Conservation (phyloP, 2,329 filamentous ascomycete species). For the Stemphylium lycopersici region DNA sequence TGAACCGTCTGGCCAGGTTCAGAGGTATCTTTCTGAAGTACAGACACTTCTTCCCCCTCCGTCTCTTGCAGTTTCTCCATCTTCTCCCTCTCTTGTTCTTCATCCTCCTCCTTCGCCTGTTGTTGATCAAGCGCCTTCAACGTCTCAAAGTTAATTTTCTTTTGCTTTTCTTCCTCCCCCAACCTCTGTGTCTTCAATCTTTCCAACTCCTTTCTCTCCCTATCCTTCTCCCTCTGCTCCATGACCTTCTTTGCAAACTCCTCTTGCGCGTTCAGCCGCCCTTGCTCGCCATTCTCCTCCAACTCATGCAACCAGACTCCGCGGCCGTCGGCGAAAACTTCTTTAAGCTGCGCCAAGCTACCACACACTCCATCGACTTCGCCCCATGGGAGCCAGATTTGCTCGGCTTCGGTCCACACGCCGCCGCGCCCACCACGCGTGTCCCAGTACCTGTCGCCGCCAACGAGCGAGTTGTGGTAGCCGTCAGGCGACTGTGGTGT, state of each 20-base stretch:
- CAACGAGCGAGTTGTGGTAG: constrained; percentile 53
- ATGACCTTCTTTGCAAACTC: constrained; percentile 15
- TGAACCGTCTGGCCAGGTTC: not conserved
- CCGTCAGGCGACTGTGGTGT: constrained; percentile 51
- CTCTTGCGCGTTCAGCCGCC: constrained; percentile 19
- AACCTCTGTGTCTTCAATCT: constrained; percentile 22
- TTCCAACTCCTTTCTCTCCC: constrained; percentile 23
- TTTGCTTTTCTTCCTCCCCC: constrained; percentile 10
- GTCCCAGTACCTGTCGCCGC: constrained; percentile 58
- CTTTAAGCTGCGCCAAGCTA: constrained; percentile 46
- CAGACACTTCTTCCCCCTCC: not conserved
- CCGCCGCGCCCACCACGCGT: constrained; percentile 59
- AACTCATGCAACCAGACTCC: constrained; percentile 49
- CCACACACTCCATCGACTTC: constrained; percentile 52
- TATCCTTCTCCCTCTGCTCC: constrained; percentile 9
- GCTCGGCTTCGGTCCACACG: constrained; percentile 58
- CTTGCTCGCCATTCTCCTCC: constrained; percentile 25
- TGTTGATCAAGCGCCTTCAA: not conserved
- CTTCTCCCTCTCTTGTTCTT: constrained; percentile 10
- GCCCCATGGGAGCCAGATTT: constrained; percentile 56
- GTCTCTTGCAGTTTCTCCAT: not conserved
- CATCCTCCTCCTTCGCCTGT: not conserved
- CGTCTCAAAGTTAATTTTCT: constrained; percentile 15
- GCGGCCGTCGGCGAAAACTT: constrained; percentile 56
- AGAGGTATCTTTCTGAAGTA: not conserved